These are phyloP conservation scores for Picea engelmannii DNA, from an alignment of 83 land plant genomes.

Conservation along the genomic window DNA sequence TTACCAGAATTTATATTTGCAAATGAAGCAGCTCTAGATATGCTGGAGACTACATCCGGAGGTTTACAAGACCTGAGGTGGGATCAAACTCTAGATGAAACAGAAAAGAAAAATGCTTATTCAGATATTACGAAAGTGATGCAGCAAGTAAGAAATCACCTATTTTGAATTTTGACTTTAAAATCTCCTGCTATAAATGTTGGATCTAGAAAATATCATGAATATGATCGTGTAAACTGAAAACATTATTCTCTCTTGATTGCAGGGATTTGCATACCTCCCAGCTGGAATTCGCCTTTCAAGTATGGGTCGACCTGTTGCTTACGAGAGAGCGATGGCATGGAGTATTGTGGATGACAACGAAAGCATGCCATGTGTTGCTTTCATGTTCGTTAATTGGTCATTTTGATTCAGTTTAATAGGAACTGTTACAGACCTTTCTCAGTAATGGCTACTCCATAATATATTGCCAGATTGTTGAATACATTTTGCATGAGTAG, in stretches of 20 bases:
- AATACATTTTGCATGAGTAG: too few species aligned
- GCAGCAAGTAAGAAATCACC: slow-evolving; percentile 29
- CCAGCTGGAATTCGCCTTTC: slow-evolving; percentile 22
- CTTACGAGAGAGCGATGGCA: slow-evolving; percentile 21
- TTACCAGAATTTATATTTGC: slow-evolving; percentile 55
- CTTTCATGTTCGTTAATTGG: slow-evolving; percentile 24
- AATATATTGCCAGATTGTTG: too few species aligned
- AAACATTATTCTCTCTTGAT: not conserved
- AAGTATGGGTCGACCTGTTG: slow-evolving; percentile 15
- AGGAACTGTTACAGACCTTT: not conserved
- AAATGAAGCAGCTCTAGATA: slow-evolving; percentile 50
- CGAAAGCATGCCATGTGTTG: slow-evolving; percentile 4
- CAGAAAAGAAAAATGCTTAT: slow-evolving; percentile 35
- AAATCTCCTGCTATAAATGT: not conserved
- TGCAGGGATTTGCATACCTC: slow-evolving; percentile 22
- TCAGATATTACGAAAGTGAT: slow-evolving; percentile 37
- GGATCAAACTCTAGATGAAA: slow-evolving; percentile 46
- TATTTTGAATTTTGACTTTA: not conserved
- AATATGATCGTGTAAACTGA: not conserved
- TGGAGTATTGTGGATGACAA: slow-evolving; percentile 16
- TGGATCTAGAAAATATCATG: not conserved
- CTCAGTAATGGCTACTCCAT: too few species aligned
- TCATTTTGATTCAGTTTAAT: slow-evolving; percentile 13
- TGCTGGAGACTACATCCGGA: slow-evolving; percentile 45
- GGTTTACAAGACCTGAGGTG: slow-evolving; percentile 37